These are phyloP conservation scores for Ogataea wickerhamii DNA, from an alignment of 805 yeast species.

Conservation along the genomic window DNA sequence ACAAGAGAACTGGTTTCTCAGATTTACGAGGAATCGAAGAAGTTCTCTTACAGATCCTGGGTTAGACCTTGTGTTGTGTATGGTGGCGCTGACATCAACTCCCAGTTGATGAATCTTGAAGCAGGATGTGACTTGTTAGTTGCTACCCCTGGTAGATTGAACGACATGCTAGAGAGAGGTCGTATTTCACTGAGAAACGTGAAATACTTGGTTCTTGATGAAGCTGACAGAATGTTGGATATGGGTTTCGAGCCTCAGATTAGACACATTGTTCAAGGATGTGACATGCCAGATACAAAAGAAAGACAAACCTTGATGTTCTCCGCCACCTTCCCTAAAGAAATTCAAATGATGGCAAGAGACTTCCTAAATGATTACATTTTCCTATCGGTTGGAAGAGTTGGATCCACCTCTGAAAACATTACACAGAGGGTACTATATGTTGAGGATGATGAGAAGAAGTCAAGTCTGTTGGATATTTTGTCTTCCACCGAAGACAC, in stretches of 20 bases:
- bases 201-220: conserved; percentile 92
- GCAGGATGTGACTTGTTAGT: conserved; percentile 95
- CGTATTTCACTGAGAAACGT: conserved; percentile 83
- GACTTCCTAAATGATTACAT: conserved; percentile 95
- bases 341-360: conserved; percentile 94
- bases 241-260: conserved; percentile 99
- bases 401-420: conserved; percentile 98
- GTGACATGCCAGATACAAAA: conserved; percentile 92
- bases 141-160: conserved; percentile 99
- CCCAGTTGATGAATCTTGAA: conserved; percentile 83
- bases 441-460: conserved; percentile 92
- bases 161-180: conserved; percentile 94
- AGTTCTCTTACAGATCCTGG: conserved; percentile 97
- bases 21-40: conserved; percentile 92
- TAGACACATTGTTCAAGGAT: conserved; percentile 94
- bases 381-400: conserved; percentile 97
- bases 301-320: conserved; percentile 97
- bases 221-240: conserved; percentile 99
- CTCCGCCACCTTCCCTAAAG: conserved; percentile 98
- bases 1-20: conserved; percentile 98
- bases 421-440: conserved; percentile 90
- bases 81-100: conserved; percentile 95
- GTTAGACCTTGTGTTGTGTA: conserved; percentile 93
- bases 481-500: conserved; percentile 67
- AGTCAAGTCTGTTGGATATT: conserved; percentile 83